Conservation (phyloP, 2,329 filamentous ascomycete genomes). For the Trichoderma atrobrunneum region DNA sequence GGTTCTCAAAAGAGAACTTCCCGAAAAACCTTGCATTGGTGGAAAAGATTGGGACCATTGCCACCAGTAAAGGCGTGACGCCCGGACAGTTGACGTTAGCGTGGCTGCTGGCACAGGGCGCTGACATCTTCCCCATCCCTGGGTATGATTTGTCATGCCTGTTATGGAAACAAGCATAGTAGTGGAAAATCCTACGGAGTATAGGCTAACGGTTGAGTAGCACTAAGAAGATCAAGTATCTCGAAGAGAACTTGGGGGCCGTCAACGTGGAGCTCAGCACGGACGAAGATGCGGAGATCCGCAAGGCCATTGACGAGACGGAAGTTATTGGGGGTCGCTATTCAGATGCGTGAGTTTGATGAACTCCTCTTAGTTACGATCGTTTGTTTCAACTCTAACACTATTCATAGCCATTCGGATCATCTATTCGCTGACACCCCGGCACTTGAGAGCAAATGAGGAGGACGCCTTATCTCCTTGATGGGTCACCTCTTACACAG, state of each 20-base stretch:
- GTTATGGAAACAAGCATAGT: background rate
- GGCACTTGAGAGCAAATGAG: background rate
- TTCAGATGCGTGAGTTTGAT: constrained; percentile 16
- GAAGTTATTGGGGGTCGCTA: constrained; percentile 30
- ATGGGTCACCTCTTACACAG: background rate
- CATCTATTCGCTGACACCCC: constrained; percentile 1
- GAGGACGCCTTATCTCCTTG: background rate
- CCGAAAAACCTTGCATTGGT: constrained; percentile 53
- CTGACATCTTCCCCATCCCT: constrained; percentile 59
- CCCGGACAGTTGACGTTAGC: constrained; percentile 58
- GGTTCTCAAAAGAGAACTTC: constrained; percentile 25
- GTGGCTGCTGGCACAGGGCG: constrained; percentile 60
- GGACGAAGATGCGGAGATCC: constrained; percentile 36
- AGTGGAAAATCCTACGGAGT: no score
- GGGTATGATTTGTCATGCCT: constrained; percentile 28
- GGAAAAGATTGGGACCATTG: constrained; percentile 47
- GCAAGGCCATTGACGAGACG: constrained; percentile 29
- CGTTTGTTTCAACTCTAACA: background rate
- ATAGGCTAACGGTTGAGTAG: background rate
- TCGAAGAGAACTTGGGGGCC: constrained; percentile 45
- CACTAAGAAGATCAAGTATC: constrained; percentile 46
- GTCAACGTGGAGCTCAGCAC: constrained; percentile 32
- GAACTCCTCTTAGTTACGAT: fast-evolving
- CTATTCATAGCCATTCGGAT: background rate
- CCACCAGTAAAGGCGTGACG: constrained; percentile 53